Evolutionary conservation across 2,329 filamentous ascomycete genomes (phyloP), one percentile per base, ranked within the genome.

Genomic region (Hypoxylon sp.): DNA sequence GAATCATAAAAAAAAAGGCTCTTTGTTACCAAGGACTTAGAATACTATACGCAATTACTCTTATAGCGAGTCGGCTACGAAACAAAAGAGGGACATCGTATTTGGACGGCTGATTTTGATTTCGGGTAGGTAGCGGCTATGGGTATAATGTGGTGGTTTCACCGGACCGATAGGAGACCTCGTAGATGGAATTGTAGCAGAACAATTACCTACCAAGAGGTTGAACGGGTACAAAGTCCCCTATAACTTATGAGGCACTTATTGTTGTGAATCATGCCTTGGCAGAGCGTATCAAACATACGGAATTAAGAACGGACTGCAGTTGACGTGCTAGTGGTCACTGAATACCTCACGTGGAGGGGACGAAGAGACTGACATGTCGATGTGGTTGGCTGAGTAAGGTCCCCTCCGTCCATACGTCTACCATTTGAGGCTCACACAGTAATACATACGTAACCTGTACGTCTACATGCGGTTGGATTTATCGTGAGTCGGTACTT

Each of bases 361-460:
- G 46, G 59, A 26, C 3, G 22, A 11, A 58, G 17, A 51, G 10
- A 19, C 47, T 37, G 33, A 59, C 58, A 64, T 42, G 63, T 39
- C 29, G 10, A 47, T 48, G 57, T 59, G 55, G 66, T 67, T 71
- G 63, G 66, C 66, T 71, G 69, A 71, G 66, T 71, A 66, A 71
- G 66, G 35, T 6, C 52, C 59, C 33, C 33, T 59, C 13, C 35
- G 44, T 19, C 19, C 50, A 50, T 55, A 48, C 17, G 31, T 47
- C 17, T 63, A 44, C 55, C 52, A 58, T 59, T 33, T 61, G 59
- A 67, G 60, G 60, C 66, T 71, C 53, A 39, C 53, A 39, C 22
- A 66, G 66, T 71, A 69, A 66, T 66, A 46, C 59, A 64, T 62
- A 67, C 61, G 61, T 63, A 63, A 59, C 26, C 9, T 57, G 8